phyloP scores from a whole-genome alignment of 176 grass and related monocot genomes.

The Coix lacrymajobi region DNA sequence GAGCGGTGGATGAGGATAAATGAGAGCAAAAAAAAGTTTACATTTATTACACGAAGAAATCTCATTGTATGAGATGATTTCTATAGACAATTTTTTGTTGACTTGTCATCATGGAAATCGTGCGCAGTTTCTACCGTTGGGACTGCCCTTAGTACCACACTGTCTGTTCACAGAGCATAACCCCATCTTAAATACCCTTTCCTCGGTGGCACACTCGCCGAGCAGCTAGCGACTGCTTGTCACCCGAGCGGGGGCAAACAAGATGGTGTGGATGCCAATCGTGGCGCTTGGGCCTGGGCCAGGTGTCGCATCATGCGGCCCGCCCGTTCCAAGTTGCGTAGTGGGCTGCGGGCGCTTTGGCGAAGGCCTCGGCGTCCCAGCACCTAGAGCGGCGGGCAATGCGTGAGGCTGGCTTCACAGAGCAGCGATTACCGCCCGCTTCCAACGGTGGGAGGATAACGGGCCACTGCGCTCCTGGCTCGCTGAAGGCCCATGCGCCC shows the following conservation, averaged over 20 bases:
- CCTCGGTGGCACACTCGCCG: background rate
- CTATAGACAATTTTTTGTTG: no score
- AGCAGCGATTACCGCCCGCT: slow-evolving; percentile 42
- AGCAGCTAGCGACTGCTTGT: slow-evolving; percentile 16
- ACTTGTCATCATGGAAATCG: no score
- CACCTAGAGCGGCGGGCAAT: background rate
- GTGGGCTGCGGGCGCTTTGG: background rate
- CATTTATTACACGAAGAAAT: no score
- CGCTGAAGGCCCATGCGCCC: background rate
- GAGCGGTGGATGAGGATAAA: no score
- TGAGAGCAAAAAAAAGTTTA: no score
- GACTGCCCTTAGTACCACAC: slow-evolving; percentile 26
- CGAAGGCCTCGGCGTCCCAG: background rate
- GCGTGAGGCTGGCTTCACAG: slow-evolving; percentile 46
- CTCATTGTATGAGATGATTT: no score
- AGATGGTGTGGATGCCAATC: slow-evolving; percentile 18
- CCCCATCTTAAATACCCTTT: background rate
- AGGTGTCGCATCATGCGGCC: background rate
- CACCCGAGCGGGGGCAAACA: slow-evolving; percentile 10
- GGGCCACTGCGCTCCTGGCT: background rate
- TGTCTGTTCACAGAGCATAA: background rate
- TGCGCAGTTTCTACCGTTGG: no score
- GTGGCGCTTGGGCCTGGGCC: background rate
- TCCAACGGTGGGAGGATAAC: slow-evolving; percentile 40
- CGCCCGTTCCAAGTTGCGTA: slow-evolving; percentile 35